Evolutionary conservation across 768 basidiomycete species (phyloP), one percentile per base, ranked within the genome.

Genomic region (Pleurotus platypus): DNA sequence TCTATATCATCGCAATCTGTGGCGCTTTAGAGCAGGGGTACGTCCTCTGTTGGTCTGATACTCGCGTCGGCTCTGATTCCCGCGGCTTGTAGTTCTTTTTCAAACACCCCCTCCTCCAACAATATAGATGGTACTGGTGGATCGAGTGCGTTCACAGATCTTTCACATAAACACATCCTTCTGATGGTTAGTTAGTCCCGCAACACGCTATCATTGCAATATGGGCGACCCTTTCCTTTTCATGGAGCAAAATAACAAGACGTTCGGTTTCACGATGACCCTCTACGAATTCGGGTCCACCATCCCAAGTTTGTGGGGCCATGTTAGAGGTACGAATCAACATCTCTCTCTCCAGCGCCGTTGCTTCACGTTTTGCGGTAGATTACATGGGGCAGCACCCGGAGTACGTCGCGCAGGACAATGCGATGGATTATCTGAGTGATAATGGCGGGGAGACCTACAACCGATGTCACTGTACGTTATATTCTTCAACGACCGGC

Each of bases 81-180:
- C 15, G 2, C 0, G 16, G 20, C 13, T 1, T 27, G 24, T 58
- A 84, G 75, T 85, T 82, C 75, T 92, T 92, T 76, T 92, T 83
- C 78, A 70, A 76, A 43, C 89, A 92, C 63, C 79, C 82, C 3
- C 69, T 90, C 13, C 69, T 91, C 49, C 76, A 80, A 57, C 72
- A 82, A 46, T 90, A 85, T 67, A 78, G 85, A 55, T 92, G 85
- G 77, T 91, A 92, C 70, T 91, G 89, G 89, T 78, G 89, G 12
- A 81, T 92, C 46, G 88, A 90, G 83, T 82, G 56, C 56, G 76
- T 68, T 35, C 30, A 6, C 1, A 30, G 3, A 24, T 39, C 9
- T 27, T 68, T n/a, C 75, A 4, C 66, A 75, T 24, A 7, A 7
- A 18, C 42, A 58, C 45, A 18, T 30, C 20, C 37, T 39, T 47